Percentiles rank a stretch among this genome's conserved stretches.
phyloP scores from a whole-genome alignment of 768 basidiomycete genomes.

The Tulasnella sp. region DNA sequence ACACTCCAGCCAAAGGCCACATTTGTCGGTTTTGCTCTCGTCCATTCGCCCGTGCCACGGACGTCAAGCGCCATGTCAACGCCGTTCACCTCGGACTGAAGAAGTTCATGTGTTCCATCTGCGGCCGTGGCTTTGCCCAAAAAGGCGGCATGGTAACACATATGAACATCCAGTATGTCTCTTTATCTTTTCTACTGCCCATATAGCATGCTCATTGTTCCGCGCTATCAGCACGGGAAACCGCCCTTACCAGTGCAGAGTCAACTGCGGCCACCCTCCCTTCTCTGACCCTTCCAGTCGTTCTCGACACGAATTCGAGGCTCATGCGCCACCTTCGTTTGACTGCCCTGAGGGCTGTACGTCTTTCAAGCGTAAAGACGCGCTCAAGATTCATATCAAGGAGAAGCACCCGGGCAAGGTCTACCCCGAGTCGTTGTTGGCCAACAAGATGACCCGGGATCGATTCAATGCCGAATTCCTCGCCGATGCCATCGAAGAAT shows the following conservation, averaged over 20 bases:
- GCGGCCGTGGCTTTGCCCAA: slow-evolving; percentile 1
- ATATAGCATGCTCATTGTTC: too few species aligned
- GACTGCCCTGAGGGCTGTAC: background rate
- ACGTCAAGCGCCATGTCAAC: slow-evolving; percentile 8
- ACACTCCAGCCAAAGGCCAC: background rate
- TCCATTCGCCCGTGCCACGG: slow-evolving; percentile 2
- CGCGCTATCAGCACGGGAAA: background rate
- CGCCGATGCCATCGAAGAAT: background rate
- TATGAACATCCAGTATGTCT: slow-evolving; percentile 12
- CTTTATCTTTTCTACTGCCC: background rate
- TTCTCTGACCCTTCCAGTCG: slow-evolving; percentile 7
- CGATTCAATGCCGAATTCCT: background rate
- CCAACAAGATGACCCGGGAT: slow-evolving; percentile 7
- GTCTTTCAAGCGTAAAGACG: slow-evolving; percentile 1
- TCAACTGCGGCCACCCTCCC: background rate
- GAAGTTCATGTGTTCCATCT: background rate
- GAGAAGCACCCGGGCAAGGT: background rate
- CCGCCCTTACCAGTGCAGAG: background rate
- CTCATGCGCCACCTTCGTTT: slow-evolving; percentile 3
- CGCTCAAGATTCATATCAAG: background rate
- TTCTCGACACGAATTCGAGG: background rate
- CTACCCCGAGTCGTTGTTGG: background rate
- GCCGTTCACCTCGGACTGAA: slow-evolving; percentile 1
- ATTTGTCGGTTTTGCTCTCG: background rate
- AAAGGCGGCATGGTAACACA: slow-evolving; percentile 13